Base-by-base conservation (phyloP, 495 filamentous ascomycete species). In the Hyaloscypha finlandica region DNA sequence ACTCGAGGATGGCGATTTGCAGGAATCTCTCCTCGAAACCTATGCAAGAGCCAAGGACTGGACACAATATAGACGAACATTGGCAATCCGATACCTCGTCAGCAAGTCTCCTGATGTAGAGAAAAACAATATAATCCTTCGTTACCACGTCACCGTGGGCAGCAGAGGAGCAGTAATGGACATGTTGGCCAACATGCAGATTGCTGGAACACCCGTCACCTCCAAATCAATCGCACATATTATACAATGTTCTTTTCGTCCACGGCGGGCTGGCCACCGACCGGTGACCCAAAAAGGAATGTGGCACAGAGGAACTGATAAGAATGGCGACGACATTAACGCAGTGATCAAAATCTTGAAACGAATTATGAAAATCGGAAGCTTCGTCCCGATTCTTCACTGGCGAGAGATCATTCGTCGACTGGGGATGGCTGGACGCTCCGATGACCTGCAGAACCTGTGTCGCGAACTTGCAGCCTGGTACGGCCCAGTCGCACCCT, bases 1-100 rank as follows among this genome's bases (percentile, higher is more conserved):
- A 5, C 85, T 91, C 30, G 90, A 92, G 62, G 87, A 96, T 74
- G 56, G 57, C 0, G 51, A 77, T 1, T 69, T 87, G 3, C 90
- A 91, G 71, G 83, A 88, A 69, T 75, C 74, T 6, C 75, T 90
- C 8, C 76, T 91, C 9, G 57, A 77, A 2, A 78, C 77, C 16
- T 85, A 85, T 69, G 79, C 87, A 32, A 71, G 79, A 42, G 66
- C 72, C 37, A 74, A 76, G 31, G 84, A 90, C 56, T 77, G 67
- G 69, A 16, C 74, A 16, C 79, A 83, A 63, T 84, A 86, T 61
- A 81, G 85, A 63, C 69, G 85, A 59, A 86, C 85, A 2, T 68
- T 88, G 29, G 81, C 79, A 0, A 75, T 88, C 35, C 74, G 55
- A 25, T 55, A 45, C 16, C 32, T 73, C 2, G 61, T 59, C 2